These are phyloP conservation scores for Dothistroma pini DNA, from an alignment of 2,329 filamentous ascomycete species.

Conservation along the genomic window DNA sequence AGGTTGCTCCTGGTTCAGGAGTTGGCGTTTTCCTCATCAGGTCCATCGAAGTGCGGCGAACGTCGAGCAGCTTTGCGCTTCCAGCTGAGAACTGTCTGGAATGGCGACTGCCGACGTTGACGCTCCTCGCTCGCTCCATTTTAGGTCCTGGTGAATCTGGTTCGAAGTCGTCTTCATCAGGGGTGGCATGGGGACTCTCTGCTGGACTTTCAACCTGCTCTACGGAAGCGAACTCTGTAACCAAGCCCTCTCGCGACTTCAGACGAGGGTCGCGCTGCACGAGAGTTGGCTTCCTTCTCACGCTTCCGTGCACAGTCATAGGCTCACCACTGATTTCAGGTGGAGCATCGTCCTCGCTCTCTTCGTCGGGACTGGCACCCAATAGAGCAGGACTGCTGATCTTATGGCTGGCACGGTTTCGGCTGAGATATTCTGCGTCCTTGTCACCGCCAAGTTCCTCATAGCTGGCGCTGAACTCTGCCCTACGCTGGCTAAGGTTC, in stretches of 20 bases:
- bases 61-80: conserved; percentile 68
- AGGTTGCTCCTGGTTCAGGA: conserved; percentile 1
- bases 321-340: conserved; percentile 16
- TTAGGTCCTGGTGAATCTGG: conserved; percentile 23
- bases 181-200: conserved; percentile 16
- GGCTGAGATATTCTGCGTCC: conserved; percentile 70
- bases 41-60: conserved; percentile 10
- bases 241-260: conserved; percentile 60
- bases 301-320: conserved; percentile 42
- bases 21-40: background rate
- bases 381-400: conserved; percentile 20
- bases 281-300: conserved; percentile 59
- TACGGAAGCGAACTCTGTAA: conserved; percentile 49
- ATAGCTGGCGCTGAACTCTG: conserved; percentile 57
- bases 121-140: conserved; percentile 65
- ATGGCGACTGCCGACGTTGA: conserved; percentile 61
- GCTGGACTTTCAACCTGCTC: conserved; percentile 33
- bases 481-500: conserved; percentile 43
- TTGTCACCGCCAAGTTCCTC: conserved; percentile 57
- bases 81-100: conserved; percentile 71
- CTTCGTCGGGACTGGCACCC: conserved; percentile 48
- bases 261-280: conserved; percentile 57
- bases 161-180: conserved; percentile 20
- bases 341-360: conserved; percentile 23
- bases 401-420: conserved; percentile 11